Evolutionary conservation across 768 basidiomycete species (phyloP), one percentile per base, ranked within the genome.

Genomic region (Trametes sanguinea): DNA sequence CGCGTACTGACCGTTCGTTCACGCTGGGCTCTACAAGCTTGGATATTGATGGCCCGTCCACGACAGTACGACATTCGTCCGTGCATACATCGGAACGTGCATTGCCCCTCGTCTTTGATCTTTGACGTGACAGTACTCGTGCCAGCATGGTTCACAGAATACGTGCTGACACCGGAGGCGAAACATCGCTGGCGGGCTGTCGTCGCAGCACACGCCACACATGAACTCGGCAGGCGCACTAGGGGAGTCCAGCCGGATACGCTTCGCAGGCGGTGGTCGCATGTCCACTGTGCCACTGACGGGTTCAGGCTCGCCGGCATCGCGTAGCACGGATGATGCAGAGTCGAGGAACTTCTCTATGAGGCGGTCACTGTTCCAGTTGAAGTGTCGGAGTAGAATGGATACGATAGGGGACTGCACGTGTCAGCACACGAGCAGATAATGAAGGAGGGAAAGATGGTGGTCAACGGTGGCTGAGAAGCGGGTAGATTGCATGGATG

Each of bases 331-430:
- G n/a, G 76, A 75, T 17, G 84, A 78, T 1, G 92, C 84, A 58
- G 92, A 90, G 67, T 98, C 96, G 93, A 97, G 95, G 76, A 92
- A 98, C 73, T 90, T 89, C 76, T 98, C 96, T 67, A 95, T 92
- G 33, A 99, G 83, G 47, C 88, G 87, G 73, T 99, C 97, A 70
- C 90, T 93, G 80, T 98, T 98, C 97, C 97, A 99, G 56, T 82
- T 81, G 80, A 89, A 85, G 75, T 92, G 79, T 37, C 94, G 87
- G 56, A 99, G 78, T 3, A 99, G 81, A 35, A 95, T 79, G 3
- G 86, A 81, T 2, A 93, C 94, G 2, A 84, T 85, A 67, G 84
- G 84, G 1, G 76, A 68, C 95, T 95, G 71, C 42, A 13, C 50
- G 44, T 10, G 50, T 3, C 40, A 30, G 48, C 37, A 51, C 17